Conservation (phyloP, 164 flowering plant species). For the Malania oleifera region DNA sequence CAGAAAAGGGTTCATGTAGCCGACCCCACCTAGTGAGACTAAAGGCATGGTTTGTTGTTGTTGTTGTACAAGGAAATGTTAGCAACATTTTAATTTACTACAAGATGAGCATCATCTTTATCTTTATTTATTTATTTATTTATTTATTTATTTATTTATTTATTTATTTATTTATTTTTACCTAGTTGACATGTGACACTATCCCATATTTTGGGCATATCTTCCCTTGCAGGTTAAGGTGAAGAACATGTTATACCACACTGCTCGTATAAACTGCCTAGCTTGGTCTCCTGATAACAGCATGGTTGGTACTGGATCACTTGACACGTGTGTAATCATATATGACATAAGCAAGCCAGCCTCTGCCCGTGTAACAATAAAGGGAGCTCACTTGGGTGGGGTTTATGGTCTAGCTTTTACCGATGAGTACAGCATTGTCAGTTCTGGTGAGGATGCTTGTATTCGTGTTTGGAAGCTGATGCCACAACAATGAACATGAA, state of each 20-base stretch:
- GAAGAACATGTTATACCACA: slow-evolving; percentile 92
- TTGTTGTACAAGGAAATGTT: too few relatives aligned
- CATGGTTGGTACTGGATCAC: slow-evolving; percentile 92
- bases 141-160: slow-evolving; percentile 1
- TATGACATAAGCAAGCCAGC: slow-evolving; percentile 82
- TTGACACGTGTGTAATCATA: slow-evolving; percentile 78
- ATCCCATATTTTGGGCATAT: not conserved
- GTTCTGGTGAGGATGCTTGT: slow-evolving; percentile 97
- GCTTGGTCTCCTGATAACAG: slow-evolving; percentile 91
- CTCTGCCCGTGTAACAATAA: slow-evolving; percentile 73
- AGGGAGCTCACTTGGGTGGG: slow-evolving; percentile 95
- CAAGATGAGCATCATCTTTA: too few relatives aligned
- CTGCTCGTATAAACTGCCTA: slow-evolving; percentile 86
- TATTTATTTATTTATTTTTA: not conserved
- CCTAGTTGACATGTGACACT: not conserved
- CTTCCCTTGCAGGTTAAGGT: slow-evolving; percentile 66
- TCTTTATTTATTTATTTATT: not conserved
- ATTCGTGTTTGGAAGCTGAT: slow-evolving; percentile 71
- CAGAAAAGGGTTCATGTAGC: too few relatives aligned
- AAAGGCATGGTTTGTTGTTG: too few relatives aligned
- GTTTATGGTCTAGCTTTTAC: slow-evolving; percentile 81
- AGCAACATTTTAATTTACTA: too few relatives aligned
- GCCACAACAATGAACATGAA: slow-evolving; percentile 27
- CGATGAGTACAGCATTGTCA: slow-evolving; percentile 60
- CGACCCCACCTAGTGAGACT: too few relatives aligned